Evolutionary conservation across 306 rosid species (phyloP).

Genomic region (Boehmeria nivea): DNA sequence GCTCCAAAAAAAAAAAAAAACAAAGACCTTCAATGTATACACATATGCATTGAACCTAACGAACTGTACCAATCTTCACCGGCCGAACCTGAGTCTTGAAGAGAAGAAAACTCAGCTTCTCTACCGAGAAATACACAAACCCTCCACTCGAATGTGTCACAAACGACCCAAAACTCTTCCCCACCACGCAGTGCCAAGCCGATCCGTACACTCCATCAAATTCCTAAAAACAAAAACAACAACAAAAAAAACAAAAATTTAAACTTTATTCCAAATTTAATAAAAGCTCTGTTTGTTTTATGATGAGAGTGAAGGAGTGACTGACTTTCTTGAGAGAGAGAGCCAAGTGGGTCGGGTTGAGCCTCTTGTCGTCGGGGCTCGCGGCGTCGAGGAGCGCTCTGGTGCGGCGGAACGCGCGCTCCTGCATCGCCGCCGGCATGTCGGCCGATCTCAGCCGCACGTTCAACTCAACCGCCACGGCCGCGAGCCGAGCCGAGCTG

Average conservation of each 20-base stretch:
- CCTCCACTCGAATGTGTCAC: conserved; percentile 29
- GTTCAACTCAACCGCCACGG: conserved; percentile 22
- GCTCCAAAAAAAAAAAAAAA: no score
- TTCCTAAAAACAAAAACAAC: conserved; percentile 5
- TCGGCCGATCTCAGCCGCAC: conserved; percentile 25
- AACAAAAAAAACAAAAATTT: not conserved
- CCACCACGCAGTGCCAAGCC: conserved; percentile 33
- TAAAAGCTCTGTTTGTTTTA: not conserved
- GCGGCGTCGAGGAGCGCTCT: conserved; percentile 17
- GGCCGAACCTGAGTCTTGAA: conserved; percentile 28
- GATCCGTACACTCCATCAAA: conserved; percentile 16
- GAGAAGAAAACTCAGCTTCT: conserved; percentile 22
- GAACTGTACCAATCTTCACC: conserved; percentile 3
- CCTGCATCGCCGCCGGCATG: conserved; percentile 24
- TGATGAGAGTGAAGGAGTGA: not conserved
- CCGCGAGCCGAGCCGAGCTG: conserved; percentile 13
- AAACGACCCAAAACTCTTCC: conserved; percentile 27
- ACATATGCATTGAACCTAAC: not conserved
- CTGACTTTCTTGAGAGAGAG: conserved; percentile 31
- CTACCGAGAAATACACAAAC: conserved; percentile 25
- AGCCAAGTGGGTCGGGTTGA: conserved; percentile 23
- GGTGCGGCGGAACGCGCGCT: conserved; percentile 20
- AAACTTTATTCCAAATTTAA: not conserved
- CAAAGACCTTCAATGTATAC: no score
- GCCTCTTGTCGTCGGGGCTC: conserved; percentile 1